Conservation (phyloP, 2,329 filamentous ascomycete species). For the Diaporthe caulivora region DNA sequence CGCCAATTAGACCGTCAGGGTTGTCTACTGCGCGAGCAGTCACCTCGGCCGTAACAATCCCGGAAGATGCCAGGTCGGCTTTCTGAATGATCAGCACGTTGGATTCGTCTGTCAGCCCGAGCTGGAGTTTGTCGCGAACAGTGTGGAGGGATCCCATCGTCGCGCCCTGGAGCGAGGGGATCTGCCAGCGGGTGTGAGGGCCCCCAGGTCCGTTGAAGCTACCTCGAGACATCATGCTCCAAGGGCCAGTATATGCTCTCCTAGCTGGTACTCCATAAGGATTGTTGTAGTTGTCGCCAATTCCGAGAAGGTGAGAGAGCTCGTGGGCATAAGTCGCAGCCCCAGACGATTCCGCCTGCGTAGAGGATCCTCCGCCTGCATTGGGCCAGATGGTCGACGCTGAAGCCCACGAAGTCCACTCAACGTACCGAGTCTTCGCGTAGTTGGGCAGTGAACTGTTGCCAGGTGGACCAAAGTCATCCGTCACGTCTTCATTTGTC, state of each 20-base stretch:
- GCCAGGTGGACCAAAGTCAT: conserved; percentile 61
- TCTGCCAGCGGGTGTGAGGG: conserved; percentile 65
- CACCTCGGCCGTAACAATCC: conserved; percentile 58
- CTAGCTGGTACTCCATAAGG: conserved; percentile 59
- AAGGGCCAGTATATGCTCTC: conserved; percentile 64
- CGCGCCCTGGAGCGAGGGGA: conserved; percentile 61
- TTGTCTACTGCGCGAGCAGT: conserved; percentile 60
- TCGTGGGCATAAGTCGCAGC: conserved; percentile 67
- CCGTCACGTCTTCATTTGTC: conserved; percentile 59
- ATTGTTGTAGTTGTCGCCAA: conserved; percentile 69
- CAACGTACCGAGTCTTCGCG: conserved; percentile 63
- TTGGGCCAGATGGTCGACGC: conserved; percentile 67
- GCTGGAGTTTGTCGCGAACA: conserved; percentile 64
- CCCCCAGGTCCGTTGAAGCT: conserved; percentile 66
- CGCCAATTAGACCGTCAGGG: conserved; percentile 56
- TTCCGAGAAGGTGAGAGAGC: conserved; percentile 62
- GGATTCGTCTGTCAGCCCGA: conserved; percentile 59
- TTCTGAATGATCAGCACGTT: conserved; percentile 60
- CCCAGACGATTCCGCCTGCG: conserved; percentile 65
- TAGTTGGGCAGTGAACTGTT: conserved; percentile 55
- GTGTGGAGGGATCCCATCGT: conserved; percentile 65
- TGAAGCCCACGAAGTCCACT: conserved; percentile 66
- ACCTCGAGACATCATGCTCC: conserved; percentile 65
- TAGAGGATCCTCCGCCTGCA: conserved; percentile 63
- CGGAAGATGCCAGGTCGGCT: conserved; percentile 55